Conservation (phyloP, 257 asterid species). For the Solanum bukasovii region DNA sequence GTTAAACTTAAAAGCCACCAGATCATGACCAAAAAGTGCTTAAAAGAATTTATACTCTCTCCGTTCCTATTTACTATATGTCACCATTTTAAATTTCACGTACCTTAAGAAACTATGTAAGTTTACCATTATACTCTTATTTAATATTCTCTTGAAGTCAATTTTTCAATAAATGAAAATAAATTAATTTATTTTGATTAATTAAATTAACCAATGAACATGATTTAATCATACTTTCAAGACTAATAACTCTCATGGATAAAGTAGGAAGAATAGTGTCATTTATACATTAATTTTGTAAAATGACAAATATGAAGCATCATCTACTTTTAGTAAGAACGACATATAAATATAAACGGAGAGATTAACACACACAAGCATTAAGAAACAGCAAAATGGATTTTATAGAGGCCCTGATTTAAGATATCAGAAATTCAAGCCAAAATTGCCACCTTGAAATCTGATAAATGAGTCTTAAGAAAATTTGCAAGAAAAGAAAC, state of each 20-base stretch:
- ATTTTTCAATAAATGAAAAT: no score
- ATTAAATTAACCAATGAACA: neutral
- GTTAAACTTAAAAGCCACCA: neutral
- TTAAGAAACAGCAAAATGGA: neutral
- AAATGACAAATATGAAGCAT: neutral
- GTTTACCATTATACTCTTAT: neutral
- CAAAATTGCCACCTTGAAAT: neutral
- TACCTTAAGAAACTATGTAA: neutral
- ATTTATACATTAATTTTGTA: neutral
- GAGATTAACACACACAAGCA: no score
- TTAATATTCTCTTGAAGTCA: no score
- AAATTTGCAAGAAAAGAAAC: neutral
- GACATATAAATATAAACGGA: no score
- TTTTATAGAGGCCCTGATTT: neutral
- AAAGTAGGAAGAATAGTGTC: neutral
- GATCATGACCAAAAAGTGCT: neutral
- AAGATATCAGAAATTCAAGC: neutral
- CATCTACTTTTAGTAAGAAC: no score
- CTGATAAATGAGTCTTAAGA: neutral
- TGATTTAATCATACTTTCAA: neutral
- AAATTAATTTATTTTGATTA: no score
- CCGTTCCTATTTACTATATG: neutral
- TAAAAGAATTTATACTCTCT: neutral
- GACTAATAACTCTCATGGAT: neutral
- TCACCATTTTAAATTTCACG: no score